These are phyloP conservation scores for Penicillium goetzii DNA, from an alignment of 495 filamentous ascomycete species.

Conservation along the genomic window DNA sequence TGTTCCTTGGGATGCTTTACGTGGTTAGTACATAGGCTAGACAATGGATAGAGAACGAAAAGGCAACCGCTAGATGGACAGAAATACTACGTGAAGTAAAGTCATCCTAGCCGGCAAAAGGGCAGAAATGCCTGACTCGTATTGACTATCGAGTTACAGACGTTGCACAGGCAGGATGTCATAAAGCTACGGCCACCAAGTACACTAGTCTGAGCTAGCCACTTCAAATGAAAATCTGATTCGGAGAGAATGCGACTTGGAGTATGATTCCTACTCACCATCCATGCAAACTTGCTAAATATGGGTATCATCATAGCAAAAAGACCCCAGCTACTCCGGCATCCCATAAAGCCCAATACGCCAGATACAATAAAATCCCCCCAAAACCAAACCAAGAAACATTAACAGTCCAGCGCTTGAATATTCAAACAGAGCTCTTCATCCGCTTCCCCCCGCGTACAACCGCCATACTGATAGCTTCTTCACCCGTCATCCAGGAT, in stretches of 20 bases:
- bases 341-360: slow-evolving; percentile 5
- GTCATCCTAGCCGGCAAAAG: too few relatives aligned
- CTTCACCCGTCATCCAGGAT: slow-evolving; percentile 90
- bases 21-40: too few relatives aligned
- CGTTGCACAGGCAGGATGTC: too few relatives aligned
- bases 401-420: background rate
- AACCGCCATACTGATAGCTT: slow-evolving; percentile 71
- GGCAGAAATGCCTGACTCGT: too few relatives aligned
- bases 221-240: too few relatives aligned
- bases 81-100: too few relatives aligned
- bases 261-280: background rate
- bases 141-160: too few relatives aligned
- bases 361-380: slow-evolving; percentile 10
- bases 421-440: slow-evolving; percentile 21
- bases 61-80: too few relatives aligned
- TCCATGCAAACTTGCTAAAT: slow-evolving; percentile 6
- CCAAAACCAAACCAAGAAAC: background rate
- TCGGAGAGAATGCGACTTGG: background rate
- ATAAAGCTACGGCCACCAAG: too few relatives aligned
- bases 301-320: slow-evolving; percentile 20
- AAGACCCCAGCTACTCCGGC: background rate
- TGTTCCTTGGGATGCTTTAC: too few relatives aligned
- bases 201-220: too few relatives aligned
- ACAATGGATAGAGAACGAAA: too few relatives aligned
- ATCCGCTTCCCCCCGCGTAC: slow-evolving; percentile 63